A percentile compares a stretch with the other conserved stretches of the same genome.
phyloP scores from a whole-genome alignment of 768 basidiomycete species.

The Suillus subaureus region DNA sequence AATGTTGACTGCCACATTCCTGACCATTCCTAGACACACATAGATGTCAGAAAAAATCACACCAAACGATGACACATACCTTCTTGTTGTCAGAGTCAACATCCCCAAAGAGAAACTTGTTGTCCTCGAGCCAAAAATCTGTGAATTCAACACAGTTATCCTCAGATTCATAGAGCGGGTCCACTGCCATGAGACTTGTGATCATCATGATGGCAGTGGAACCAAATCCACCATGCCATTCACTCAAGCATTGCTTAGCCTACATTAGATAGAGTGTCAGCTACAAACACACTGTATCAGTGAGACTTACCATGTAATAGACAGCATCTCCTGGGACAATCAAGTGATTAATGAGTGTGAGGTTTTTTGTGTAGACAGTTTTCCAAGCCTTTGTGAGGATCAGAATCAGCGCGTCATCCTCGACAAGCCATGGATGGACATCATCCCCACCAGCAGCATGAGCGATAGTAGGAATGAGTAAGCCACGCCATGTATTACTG shows the following conservation, averaged over 20 bases:
- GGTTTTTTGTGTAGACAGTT: neutral
- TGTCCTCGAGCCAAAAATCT: neutral
- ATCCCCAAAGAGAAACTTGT: slow-evolving; percentile 2
- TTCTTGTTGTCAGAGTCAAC: neutral
- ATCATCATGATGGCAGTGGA: slow-evolving; percentile 4
- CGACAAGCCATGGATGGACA: neutral
- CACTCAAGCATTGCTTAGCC: slow-evolving; percentile 6
- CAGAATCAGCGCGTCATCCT: neutral
- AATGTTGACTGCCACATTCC: slow-evolving; percentile 9
- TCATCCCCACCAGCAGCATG: neutral
- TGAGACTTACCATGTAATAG: neutral
- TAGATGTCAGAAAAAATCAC: neutral
- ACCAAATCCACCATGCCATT: slow-evolving; percentile 2
- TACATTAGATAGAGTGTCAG: neutral
- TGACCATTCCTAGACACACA: slow-evolving; percentile 14
- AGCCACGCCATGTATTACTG: neutral
- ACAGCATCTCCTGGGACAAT: neutral
- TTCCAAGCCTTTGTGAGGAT: neutral
- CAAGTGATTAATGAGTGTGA: neutral
- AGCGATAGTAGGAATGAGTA: neutral
- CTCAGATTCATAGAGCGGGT: neutral
- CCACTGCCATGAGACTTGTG: neutral
- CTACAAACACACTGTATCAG: neutral
- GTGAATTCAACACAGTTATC: neutral
- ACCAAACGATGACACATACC: slow-evolving; percentile 1